Percentiles rank a stretch among this genome's conserved stretches.
Conservation (phyloP, 768 basidiomycete genomes). For the Russula emetica region DNA sequence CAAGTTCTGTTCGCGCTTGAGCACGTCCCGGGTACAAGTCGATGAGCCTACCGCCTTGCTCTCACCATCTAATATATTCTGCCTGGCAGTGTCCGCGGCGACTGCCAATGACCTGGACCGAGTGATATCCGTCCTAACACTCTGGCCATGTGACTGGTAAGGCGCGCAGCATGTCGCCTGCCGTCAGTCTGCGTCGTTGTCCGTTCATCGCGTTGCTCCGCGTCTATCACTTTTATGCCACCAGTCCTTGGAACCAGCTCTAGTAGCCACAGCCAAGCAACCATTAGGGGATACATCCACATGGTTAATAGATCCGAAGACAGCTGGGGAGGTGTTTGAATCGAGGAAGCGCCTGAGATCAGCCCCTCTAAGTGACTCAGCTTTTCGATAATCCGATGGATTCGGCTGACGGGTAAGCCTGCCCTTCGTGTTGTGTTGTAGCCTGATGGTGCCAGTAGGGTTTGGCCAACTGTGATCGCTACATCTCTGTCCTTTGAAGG, state of each 20-base stretch:
- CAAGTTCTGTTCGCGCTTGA: conserved; percentile 42
- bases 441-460: neutral
- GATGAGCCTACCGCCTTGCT: neutral
- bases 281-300: neutral
- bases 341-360: neutral
- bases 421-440: neutral
- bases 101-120: conserved; percentile 38
- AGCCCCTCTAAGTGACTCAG: neutral
- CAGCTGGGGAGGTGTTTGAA: neutral
- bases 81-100: conserved; percentile 6
- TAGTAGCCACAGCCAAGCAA: neutral
- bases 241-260: neutral
- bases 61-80: neutral
- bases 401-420: conserved; percentile 18
- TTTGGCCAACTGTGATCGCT: neutral
- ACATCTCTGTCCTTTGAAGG: neutral
- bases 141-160: conserved; percentile 36
- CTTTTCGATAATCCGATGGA: conserved; percentile 9
- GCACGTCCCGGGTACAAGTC: conserved; percentile 39
- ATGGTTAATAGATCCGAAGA: neutral
- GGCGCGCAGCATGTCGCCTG: neutral
- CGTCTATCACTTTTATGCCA: neutral
- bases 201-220: neutral
- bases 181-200: neutral
- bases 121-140: conserved; percentile 44